Conservation (phyloP, 441 rosid species). For the Pelargonium citronellum region DNA sequence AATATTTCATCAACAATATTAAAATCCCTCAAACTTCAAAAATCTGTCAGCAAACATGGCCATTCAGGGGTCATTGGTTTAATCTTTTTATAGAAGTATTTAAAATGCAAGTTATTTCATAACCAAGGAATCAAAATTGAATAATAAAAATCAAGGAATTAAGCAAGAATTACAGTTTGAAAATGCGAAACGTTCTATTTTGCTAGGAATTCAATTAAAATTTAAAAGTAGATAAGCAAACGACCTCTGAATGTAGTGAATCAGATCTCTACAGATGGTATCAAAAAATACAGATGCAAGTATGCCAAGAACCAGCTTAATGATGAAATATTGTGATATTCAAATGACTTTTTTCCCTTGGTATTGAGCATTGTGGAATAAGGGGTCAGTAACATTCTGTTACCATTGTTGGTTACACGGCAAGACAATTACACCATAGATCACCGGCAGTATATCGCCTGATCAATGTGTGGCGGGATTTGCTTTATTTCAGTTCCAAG, state of each 20-base stretch:
- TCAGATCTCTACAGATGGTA: background rate
- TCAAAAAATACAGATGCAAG: background rate
- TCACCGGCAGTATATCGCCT: constrained; percentile 87
- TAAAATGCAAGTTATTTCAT: too few relatives aligned
- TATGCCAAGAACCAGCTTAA: constrained; percentile 25
- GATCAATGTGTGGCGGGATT: constrained; percentile 96
- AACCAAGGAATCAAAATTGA: too few relatives aligned
- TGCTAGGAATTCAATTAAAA: too few relatives aligned
- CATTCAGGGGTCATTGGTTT: too few relatives aligned
- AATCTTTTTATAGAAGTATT: too few relatives aligned
- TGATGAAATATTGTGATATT: background rate
- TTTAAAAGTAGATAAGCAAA: too few relatives aligned
- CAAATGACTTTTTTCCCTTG: background rate
- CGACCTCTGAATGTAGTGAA: background rate
- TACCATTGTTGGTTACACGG: constrained; percentile 15
- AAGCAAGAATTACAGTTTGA: too few relatives aligned
- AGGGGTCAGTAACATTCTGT: background rate
- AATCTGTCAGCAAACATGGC: too few relatives aligned
- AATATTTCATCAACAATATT: background rate
- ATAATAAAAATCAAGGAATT: too few relatives aligned
- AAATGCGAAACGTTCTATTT: too few relatives aligned
- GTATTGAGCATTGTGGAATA: background rate
- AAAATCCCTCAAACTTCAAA: too few relatives aligned
- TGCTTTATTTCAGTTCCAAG: constrained; percentile 98
- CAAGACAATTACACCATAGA: constrained; percentile 19